Base-by-base conservation (phyloP, 345 rosid species). In the Passiflora organensis region DNA sequence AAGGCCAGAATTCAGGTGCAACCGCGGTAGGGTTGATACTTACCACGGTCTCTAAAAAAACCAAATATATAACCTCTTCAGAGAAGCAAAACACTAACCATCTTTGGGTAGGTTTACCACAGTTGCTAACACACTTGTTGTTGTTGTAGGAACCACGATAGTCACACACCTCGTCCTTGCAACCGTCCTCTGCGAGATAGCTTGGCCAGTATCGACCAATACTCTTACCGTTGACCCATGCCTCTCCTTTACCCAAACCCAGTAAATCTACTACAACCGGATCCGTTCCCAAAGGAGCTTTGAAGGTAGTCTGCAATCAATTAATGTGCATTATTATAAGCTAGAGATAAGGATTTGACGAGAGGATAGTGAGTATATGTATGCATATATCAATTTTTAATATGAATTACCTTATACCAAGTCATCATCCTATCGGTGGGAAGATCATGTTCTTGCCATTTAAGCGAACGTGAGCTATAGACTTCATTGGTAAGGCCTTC, bases 211-310 rank as follows among this genome's bases (percentile, higher is more conserved):
- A 46, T 6, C 62, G 14, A 2, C 53, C 53, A 9, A 46, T 36
- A 39, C 48, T 56, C n/a, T 50, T 48, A 1, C 69, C 65, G 28
- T 66, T 66, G 8, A 59, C 48, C 71, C 65, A 59, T 16, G 58
- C 59, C 22, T 16, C 13, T 6, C 71, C 71, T 32, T 59, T 66
- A 1, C 64, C 59, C 71, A 59, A 44, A 17, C 70, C 70, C n/a
- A n/a, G 32, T 39, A 65, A 20, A 9, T 58, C 53, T 16, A 65
- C 32, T 6, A 46, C 70, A 5, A 65, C 59, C 9, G 70, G 70
- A 0, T 58, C 63, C 0, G 43, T 52, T 10, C 70, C 70, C n/a
- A 45, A 10, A 6, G 64, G 70, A 19, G 48, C 48, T 13, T 22
- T 19, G 22, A 65, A 58, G 4, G 50, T 44, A 21, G 70, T 58